Base-by-base conservation (phyloP, 805 yeast species). In the Debaryomyces maramus region DNA sequence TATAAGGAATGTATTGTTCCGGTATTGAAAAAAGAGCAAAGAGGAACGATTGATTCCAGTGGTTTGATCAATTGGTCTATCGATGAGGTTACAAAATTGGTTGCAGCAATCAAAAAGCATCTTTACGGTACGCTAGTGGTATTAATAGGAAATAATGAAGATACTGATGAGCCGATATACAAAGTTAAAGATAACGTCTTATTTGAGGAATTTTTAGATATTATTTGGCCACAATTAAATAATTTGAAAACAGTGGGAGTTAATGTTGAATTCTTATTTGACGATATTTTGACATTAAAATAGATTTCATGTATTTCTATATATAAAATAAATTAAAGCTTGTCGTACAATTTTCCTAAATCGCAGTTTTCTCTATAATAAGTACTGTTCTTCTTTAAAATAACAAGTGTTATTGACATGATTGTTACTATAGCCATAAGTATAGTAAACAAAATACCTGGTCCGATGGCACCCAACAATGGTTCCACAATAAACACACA, bases 401-500 rank as follows among this genome's bases (percentile, higher is more conserved):
- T 47, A 3, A 72, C 19, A 19, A 84, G 53, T 2, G 70, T 50
- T 1, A 65, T 32, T 2, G 81, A 62, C 15, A 77, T 50, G 1
- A 71, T 61, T 1, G 73, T 51, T 9, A 81, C 67, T 2, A 83
- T 49, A 7, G 88, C 84, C 2, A 85, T 80, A 38, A 83, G 61
- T 52, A 88, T 83, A 3, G 85, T 70, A 48, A 77, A 81, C 40
- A 86, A 65, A 48, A 85, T 79, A 0, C 96, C 96, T 2, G 77
- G 65, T 0, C 88, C 88, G 55, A 88, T 67, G 0, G 86, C 88
- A 3, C 56, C 52, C 13, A 83, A 64, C 53, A 85, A 66, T 0
- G 95, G 95, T 30, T 83, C 88, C 1, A 85, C 78, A 6, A 82
- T 70, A 56, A 88, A 88, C 1, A 89, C 80, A 8, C 88, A 90